phyloP scores from a whole-genome alignment of 176 grass and related monocot genomes.

The Rhynchospora breviuscula region DNA sequence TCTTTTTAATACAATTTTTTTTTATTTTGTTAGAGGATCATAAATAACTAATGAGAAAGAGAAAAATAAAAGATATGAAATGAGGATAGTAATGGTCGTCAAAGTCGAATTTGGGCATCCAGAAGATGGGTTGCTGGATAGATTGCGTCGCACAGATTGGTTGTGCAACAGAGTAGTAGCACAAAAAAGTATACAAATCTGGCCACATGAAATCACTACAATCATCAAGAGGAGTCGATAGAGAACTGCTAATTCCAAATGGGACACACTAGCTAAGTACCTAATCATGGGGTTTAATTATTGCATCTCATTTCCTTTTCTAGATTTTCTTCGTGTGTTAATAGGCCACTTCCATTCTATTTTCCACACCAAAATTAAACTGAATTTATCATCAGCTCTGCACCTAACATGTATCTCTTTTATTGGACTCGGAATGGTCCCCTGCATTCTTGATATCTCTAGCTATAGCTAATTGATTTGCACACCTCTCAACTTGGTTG shows the following conservation, averaged over 20 bases:
- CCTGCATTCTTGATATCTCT: neutral
- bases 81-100: too few species aligned
- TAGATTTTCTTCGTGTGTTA: conserved; percentile 14
- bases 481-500: too few species aligned
- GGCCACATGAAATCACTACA: neutral
- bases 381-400: conserved; percentile 2
- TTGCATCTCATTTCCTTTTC: conserved; percentile 24
- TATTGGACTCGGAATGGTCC: conserved; percentile 4
- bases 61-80: too few species aligned
- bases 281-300: conserved; percentile 44
- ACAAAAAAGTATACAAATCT: neutral
- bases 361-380: conserved; percentile 17
- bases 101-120: too few species aligned
- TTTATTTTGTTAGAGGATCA: too few species aligned
- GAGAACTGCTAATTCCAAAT: neutral
- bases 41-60: too few species aligned
- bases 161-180: too few species aligned
- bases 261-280: conserved; percentile 18
- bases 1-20: too few species aligned
- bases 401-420: conserved; percentile 10
- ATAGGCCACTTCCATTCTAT: conserved; percentile 13
- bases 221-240: neutral
- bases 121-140: neutral
- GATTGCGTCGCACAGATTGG: neutral
- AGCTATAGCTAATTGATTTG: too few species aligned